These are phyloP conservation scores for Zygosaccharomyces rouxii DNA, from an alignment of 805 yeast genomes.

Conservation along the genomic window DNA sequence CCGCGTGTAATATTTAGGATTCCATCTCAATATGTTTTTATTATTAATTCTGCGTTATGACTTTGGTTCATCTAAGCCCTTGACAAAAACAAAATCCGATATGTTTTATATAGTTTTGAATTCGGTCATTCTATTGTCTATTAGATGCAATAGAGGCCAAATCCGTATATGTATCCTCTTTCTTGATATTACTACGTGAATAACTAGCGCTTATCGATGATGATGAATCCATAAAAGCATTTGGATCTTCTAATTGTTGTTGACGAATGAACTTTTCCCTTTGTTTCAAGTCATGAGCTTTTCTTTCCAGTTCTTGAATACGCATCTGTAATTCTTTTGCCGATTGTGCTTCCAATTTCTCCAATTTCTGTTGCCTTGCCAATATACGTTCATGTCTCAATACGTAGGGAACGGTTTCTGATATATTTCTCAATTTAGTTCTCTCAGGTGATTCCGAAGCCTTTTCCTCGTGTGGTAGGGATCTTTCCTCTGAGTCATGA, in stretches of 20 bases:
- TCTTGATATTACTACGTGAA: slow-evolving; percentile 34
- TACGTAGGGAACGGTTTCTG: slow-evolving; percentile 83
- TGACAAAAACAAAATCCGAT: background rate
- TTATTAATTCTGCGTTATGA: background rate
- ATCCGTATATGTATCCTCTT: slow-evolving; percentile 54
- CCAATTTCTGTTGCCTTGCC: slow-evolving; percentile 72
- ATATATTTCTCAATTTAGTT: slow-evolving; percentile 65
- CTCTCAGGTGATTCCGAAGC: slow-evolving; percentile 40
- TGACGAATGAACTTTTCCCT: slow-evolving; percentile 51
- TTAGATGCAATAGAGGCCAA: slow-evolving; percentile 43
- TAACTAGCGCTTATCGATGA: slow-evolving; percentile 10
- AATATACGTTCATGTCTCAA: slow-evolving; percentile 69
- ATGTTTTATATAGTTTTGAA: background rate
- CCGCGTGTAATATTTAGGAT: slow-evolving; percentile 10
- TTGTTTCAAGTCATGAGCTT: slow-evolving; percentile 66
- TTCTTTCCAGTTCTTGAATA: slow-evolving; percentile 72
- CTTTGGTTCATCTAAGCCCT: background rate
- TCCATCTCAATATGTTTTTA: slow-evolving; percentile 5
- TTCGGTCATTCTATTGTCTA: slow-evolving; percentile 14
- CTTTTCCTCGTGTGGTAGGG: slow-evolving; percentile 36
- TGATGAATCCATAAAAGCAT: slow-evolving; percentile 18
- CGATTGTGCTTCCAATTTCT: slow-evolving; percentile 72
- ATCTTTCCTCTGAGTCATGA: slow-evolving; percentile 37
- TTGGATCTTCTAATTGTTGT: slow-evolving; percentile 19
- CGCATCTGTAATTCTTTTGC: slow-evolving; percentile 68